These are phyloP conservation scores for Monoraphidium neglectum DNA, from an alignment of 139 green algal genomes.

Conservation along the genomic window DNA sequence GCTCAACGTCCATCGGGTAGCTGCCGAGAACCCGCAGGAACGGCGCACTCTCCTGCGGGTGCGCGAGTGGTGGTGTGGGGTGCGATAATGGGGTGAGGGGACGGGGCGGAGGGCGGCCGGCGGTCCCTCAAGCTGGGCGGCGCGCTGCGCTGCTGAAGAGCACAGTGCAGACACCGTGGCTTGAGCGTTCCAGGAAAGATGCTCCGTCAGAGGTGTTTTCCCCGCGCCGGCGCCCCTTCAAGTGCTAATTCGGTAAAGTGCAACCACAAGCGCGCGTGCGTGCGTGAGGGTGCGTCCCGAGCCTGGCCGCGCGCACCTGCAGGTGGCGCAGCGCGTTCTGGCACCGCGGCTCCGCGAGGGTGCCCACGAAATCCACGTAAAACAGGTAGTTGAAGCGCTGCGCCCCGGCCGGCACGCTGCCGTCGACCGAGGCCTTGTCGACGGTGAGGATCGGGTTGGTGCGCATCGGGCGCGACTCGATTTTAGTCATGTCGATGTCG, in stretches of 20 bases:
- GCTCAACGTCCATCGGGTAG: constrained; percentile 80
- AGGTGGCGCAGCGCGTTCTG: constrained; percentile 96
- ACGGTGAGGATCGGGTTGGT: constrained; percentile 61
- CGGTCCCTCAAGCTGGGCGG: too few species aligned
- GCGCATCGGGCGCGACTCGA: constrained; percentile 91
- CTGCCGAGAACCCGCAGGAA: constrained; percentile 94
- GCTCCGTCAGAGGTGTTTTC: too few species aligned
- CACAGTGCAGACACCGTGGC: too few species aligned
- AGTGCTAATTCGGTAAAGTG: too few species aligned
- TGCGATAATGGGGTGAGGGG: not conserved
- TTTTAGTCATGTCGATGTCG: constrained; percentile 97
- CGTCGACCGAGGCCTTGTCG: constrained; percentile 3
- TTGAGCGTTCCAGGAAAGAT: too few species aligned
- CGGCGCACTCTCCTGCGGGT: constrained; percentile 78
- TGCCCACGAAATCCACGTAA: constrained; percentile 96
- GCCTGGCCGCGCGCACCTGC: constrained; percentile 44
- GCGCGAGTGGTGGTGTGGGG: not conserved
- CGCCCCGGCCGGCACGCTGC: not conserved
- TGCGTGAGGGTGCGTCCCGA: too few species aligned
- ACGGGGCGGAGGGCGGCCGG: not conserved
- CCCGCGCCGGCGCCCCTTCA: too few species aligned
- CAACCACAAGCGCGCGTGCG: too few species aligned
- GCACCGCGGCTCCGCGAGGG: constrained; percentile 67
- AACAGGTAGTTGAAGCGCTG: constrained; percentile 97
- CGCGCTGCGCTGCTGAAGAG: too few species aligned